Evolutionary conservation across 2,329 filamentous ascomycete genomes (phyloP).

Genomic region (Coniochaeta sp.): DNA sequence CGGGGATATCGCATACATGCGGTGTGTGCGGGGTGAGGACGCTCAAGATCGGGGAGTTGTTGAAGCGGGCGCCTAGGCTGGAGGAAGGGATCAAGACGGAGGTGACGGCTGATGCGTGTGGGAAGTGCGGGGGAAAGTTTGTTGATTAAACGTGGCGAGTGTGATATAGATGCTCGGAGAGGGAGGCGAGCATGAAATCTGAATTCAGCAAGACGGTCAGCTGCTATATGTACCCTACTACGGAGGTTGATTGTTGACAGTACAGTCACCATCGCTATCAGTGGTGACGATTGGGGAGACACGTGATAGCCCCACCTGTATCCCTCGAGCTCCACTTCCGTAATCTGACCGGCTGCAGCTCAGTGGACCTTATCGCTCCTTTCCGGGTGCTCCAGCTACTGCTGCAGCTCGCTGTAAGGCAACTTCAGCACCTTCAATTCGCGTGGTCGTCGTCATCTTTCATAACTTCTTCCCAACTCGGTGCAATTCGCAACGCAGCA

Average conservation of each 20-base stretch:
- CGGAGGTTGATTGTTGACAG: too few relatives aligned
- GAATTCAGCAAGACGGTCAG: too few relatives aligned
- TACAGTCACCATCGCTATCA: not conserved
- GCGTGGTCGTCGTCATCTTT: constrained; percentile 1
- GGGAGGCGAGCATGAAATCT: too few relatives aligned
- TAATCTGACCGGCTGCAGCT: constrained; percentile 1
- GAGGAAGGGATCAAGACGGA: constrained; percentile 15
- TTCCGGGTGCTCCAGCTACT: too few relatives aligned
- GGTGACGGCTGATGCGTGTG: constrained; percentile 19
- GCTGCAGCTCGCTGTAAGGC: not conserved
- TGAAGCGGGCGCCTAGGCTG: constrained; percentile 13
- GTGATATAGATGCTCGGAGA: too few relatives aligned
- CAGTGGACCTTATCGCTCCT: not conserved
- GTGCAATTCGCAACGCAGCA: not conserved
- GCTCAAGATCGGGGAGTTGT: constrained; percentile 35
- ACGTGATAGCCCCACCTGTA: not conserved
- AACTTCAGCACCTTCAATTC: constrained; percentile 1
- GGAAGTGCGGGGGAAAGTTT: constrained; percentile 28
- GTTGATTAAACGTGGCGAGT: constrained; percentile 14
- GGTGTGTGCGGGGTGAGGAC: constrained; percentile 47
- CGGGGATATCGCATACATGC: constrained; percentile 46
- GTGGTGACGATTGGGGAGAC: not conserved
- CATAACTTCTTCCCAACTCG: not conserved
- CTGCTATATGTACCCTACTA: too few relatives aligned
- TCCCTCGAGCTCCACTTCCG: not conserved